A percentile compares a stretch with the other conserved stretches of the same genome.
These are phyloP conservation scores for Oryza australiensis DNA, from an alignment of 176 grass and related monocot genomes.

Conservation along the genomic window DNA sequence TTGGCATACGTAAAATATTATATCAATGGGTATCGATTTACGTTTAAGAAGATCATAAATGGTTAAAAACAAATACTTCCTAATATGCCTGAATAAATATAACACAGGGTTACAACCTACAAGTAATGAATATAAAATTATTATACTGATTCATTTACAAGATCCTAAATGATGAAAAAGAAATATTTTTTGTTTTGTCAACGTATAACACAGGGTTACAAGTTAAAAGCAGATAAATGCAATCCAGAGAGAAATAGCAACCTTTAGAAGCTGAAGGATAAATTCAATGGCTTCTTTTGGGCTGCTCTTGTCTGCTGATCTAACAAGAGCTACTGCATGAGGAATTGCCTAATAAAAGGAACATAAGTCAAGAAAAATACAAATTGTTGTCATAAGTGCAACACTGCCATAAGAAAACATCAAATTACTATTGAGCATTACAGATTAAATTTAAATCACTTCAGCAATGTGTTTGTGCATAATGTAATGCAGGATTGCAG, in stretches of 20 bases:
- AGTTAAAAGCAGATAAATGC: conserved; percentile 30
- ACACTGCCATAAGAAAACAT: conserved; percentile 29
- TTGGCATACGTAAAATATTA: not conserved
- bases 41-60: not conserved
- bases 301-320: conserved; percentile 83
- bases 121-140: too few relatives aligned
- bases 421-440: conserved; percentile 9
- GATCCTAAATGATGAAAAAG: conserved; percentile 1
- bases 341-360: conserved; percentile 75
- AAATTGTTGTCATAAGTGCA: not conserved
- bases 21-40: not conserved
- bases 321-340: conserved; percentile 85
- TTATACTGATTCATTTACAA: too few relatives aligned
- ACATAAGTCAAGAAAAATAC: conserved; percentile 16
- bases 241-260: conserved; percentile 33
- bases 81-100: too few relatives aligned
- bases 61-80: not conserved
- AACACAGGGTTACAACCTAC: too few relatives aligned
- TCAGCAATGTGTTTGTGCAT: not conserved
- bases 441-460: not conserved
- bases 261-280: conserved; percentile 96
- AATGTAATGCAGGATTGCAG: not conserved
- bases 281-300: conserved; percentile 95
- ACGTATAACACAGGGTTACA: conserved; percentile 1
- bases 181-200: not conserved